Conservation (phyloP, 352 stramenopile genomes). For the Blastocystis sp. region DNA sequence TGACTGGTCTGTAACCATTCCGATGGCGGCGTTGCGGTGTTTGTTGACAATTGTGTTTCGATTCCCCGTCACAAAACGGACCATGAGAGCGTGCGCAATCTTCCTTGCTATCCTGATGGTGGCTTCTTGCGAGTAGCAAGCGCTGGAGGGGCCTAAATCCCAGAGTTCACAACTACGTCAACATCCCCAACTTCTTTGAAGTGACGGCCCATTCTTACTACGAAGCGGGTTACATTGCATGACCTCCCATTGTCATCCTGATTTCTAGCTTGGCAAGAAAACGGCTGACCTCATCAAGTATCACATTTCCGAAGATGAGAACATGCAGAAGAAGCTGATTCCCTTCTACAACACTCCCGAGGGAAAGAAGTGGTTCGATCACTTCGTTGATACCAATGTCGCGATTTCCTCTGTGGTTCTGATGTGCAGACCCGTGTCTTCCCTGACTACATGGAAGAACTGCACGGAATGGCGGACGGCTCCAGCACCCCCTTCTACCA, state of each 20-base stretch:
- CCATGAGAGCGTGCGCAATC: conserved; percentile 10
- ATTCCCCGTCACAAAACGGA: background rate
- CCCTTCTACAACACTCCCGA: conserved; percentile 66
- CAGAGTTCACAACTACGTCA: conserved; percentile 69
- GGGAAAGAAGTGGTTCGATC: conserved; percentile 63
- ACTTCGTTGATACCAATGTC: conserved; percentile 62
- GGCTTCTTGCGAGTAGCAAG: conserved; percentile 24
- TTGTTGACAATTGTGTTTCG: background rate
- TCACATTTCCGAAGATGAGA: conserved; percentile 48
- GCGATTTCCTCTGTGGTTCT: background rate
- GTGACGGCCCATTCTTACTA: conserved; percentile 58
- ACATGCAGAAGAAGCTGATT: conserved; percentile 67
- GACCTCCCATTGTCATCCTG: background rate
- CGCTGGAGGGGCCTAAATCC: background rate
- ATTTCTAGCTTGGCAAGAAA: conserved; percentile 59
- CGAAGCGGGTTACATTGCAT: conserved; percentile 49
- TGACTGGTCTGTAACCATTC: conserved; percentile 54
- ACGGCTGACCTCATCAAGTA: conserved; percentile 66
- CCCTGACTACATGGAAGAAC: conserved; percentile 68
- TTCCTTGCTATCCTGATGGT: background rate
- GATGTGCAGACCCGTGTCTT: background rate
- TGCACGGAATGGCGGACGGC: conserved; percentile 51
- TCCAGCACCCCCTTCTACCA: conserved; percentile 43
- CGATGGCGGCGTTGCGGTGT: background rate
- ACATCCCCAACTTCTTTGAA: conserved; percentile 50